Evolutionary conservation across 2,329 filamentous ascomycete species (phyloP).

Genomic region (Sarocladium oryzae): DNA sequence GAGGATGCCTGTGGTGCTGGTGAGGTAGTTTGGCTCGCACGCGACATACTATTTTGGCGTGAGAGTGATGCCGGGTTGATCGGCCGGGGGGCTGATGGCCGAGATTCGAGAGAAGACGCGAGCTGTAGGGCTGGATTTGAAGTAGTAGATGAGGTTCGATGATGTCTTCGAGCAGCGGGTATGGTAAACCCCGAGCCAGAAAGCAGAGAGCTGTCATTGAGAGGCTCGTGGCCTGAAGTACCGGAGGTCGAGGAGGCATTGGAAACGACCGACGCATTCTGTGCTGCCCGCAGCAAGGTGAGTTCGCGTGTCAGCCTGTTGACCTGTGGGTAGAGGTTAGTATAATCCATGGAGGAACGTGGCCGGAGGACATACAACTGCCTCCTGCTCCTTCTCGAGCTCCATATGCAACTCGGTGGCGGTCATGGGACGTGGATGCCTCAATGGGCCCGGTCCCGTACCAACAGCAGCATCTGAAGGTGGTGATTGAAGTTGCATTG

Average conservation of each 20-base stretch:
- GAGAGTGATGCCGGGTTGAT: slow-evolving; percentile 39
- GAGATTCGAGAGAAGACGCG: slow-evolving; percentile 29
- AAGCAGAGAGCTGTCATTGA: slow-evolving; percentile 45
- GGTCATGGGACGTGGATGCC: slow-evolving; percentile 82
- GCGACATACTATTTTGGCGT: slow-evolving; percentile 51
- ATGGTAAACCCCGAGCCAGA: slow-evolving; percentile 53
- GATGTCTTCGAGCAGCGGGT: slow-evolving; percentile 47
- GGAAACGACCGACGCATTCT: slow-evolving; percentile 60
- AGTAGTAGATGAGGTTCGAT: slow-evolving; percentile 49
- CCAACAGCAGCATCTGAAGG: slow-evolving; percentile 36
- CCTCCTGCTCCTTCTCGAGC: slow-evolving; percentile 92
- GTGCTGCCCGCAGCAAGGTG: slow-evolving; percentile 66
- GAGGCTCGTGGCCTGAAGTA: slow-evolving; percentile 41
- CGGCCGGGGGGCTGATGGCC: slow-evolving; percentile 38
- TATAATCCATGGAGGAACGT: no score
- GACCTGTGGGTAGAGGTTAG: slow-evolving; percentile 47
- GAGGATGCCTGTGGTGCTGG: slow-evolving; percentile 37
- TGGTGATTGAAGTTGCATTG: slow-evolving; percentile 23
- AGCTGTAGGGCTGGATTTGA: slow-evolving; percentile 23
- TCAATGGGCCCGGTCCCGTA: slow-evolving; percentile 62
- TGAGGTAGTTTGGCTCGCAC: slow-evolving; percentile 44
- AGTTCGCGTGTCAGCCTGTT: slow-evolving; percentile 91
- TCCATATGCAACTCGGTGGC: slow-evolving; percentile 83
- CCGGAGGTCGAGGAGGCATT: slow-evolving; percentile 58
- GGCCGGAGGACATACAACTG: slow-evolving; percentile 56